Evolutionary conservation across 2,329 filamentous ascomycete genomes (phyloP), one percentile per base, ranked within the genome.

Genomic region (Tricladium varicosporioides): DNA sequence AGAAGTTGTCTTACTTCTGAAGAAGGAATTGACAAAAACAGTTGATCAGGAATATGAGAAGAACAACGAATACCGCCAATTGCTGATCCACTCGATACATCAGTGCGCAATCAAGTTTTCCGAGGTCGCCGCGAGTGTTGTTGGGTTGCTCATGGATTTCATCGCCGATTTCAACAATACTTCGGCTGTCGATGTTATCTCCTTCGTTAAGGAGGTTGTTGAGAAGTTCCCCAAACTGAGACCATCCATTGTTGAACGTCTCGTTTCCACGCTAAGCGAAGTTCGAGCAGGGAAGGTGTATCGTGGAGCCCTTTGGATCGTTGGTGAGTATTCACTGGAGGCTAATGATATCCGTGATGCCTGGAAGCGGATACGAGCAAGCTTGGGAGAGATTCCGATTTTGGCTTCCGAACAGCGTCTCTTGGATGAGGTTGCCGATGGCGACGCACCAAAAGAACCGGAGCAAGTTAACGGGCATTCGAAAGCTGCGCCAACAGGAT

Each of bases 91-190:
- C 74, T 91, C 92, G 40, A 99, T 99, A 70, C 94, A 99, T 74
- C 92, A 95, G 72, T 97, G 94, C 73, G 94, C 94, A 67, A 97
- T 99, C 80, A 97, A 96, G 72, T 97, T 97, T 78, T 97, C 94
- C 10, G 93, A 99, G 74, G 93, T 99, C 61, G 94, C 94, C 22
- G 90, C 93, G 47, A 97, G 91, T 70, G 94, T 99, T 14, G 94
- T 99, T 54, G 94, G 94, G 63, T 83, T 97, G 46, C 82, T 99
- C 53, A 99, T 99, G 94, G 94, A 99, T 74, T 97, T 97, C 72
- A 97, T 99, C 69, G 91, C 90, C 51, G 94, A 99, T 73, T 97
- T 97, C 73, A 97, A 96, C 79, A 97, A 96, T 70, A 89, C 90
- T 46, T 96, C 93, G 1, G 94, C 94, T 1, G 91, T 99, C 31